Evolutionary conservation across 139 green algal genomes (phyloP), one percentile per base, ranked within the genome.

Genomic region (Medakamo hakoo): DNA sequence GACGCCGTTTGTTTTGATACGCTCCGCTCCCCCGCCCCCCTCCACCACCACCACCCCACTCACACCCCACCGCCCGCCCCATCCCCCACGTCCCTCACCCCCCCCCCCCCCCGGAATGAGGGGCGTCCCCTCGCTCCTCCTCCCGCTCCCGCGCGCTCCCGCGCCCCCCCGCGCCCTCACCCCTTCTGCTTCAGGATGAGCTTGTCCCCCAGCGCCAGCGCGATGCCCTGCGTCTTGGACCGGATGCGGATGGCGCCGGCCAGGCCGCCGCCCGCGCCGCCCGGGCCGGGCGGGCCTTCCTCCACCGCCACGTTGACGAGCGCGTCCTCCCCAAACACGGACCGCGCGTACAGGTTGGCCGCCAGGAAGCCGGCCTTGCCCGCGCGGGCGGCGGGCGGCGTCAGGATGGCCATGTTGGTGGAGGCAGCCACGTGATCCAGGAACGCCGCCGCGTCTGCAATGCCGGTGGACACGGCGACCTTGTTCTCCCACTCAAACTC

Each of bases 401-500:
- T 96, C 57, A 98, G 82, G 76, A 89, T 96, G 52, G 75, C 74
- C 93, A 99, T 98, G 84, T 97, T 98, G 62, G 93, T 99, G 60
- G 78, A 86, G 20, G 78, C 66, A 30, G 96, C 82, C 66, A 99
- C 94, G 75, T 98, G 92, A 16, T 94, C 75, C 62, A 99, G 76
- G 80, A 94, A 99, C 57, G 79, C 63, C 19, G 74, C 71, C 3
- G 87, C 79, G 49, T 98, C 84, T 0, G 71, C 84, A 71, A 98
- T 88, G 58, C 66, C 72, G n/a, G 93, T 98, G 77, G 95, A 95
- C 55, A 99, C 76, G 3, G 90, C 89, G 27, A 96, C 87, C 85
- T 98, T 98, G 80, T 98, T 98, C 77, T 98, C 92, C 92, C 92
- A 98, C 80, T 98, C 92, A 75, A 97, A 98, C 78, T 98, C 92